Percentiles rank a stretch among this genome's conserved stretches.
Evolutionary conservation across 2,329 filamentous ascomycete genomes (phyloP).

Genomic region (Xylaria multiplex): DNA sequence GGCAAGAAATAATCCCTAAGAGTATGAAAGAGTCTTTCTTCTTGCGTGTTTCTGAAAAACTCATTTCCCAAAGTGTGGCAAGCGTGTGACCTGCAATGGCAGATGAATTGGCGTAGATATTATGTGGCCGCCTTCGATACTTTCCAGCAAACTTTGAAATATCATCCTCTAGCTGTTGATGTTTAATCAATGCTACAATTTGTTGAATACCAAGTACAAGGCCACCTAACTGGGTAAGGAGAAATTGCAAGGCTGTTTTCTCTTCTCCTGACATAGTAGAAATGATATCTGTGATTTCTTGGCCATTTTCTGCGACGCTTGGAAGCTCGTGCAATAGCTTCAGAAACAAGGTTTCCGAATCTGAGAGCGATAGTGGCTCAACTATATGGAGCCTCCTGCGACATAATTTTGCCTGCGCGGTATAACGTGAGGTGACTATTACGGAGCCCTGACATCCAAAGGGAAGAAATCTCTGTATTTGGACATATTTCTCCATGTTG

Average conservation of each 20-base stretch:
- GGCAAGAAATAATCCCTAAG: neutral
- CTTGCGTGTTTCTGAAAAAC: neutral
- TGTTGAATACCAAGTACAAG: conserved; percentile 4
- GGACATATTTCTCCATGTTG: neutral
- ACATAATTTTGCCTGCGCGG: neutral
- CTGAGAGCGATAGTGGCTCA: neutral
- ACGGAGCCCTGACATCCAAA: neutral
- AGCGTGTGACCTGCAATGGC: neutral
- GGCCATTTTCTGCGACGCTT: neutral
- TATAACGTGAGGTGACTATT: neutral
- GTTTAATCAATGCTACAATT: neutral
- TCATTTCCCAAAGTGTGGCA: neutral
- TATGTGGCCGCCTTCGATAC: conserved; percentile 1
- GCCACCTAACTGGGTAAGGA: neutral
- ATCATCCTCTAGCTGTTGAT: neutral
- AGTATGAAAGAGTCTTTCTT: neutral
- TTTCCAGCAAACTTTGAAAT: conserved; percentile 1
- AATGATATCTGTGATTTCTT: neutral
- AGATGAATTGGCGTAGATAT: neutral
- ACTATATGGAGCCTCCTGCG: neutral
- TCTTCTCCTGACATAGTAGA: neutral
- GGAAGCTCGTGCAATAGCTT: neutral
- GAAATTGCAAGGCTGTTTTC: neutral
- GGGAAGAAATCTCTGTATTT: neutral
- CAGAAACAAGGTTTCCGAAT: neutral